phyloP scores from a whole-genome alignment of 441 rosid genomes.

The Pelargonium australe region DNA sequence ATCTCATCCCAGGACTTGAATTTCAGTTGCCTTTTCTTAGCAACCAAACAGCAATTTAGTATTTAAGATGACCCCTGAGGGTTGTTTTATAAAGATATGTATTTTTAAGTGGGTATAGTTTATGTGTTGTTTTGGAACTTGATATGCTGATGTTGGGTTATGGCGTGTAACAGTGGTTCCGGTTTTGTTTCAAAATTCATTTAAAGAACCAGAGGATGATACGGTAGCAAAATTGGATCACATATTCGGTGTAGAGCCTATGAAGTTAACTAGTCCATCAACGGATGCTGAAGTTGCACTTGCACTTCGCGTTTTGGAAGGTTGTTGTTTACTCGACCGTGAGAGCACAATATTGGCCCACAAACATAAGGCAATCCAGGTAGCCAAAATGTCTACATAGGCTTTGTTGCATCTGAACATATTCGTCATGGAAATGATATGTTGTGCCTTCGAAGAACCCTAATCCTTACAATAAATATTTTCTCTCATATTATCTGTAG shows the following conservation, averaged over 20 bases:
- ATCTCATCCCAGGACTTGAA: too few species aligned
- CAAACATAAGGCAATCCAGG: slow-evolving; percentile 70
- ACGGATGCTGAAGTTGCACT: slow-evolving; percentile 70
- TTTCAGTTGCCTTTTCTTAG: neutral
- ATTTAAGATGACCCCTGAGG: neutral
- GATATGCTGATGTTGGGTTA: neutral
- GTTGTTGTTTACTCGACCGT: slow-evolving; percentile 80
- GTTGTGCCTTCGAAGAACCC: neutral
- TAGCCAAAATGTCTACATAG: slow-evolving; percentile 13
- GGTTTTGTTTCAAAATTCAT: slow-evolving; percentile 57
- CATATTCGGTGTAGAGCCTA: slow-evolving; percentile 67
- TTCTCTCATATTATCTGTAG: neutral
- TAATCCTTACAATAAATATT: neutral
- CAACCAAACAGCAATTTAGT: neutral
- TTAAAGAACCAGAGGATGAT: slow-evolving; percentile 60
- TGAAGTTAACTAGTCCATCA: slow-evolving; percentile 74
- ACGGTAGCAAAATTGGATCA: slow-evolving; percentile 63
- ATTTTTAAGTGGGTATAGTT: neutral
- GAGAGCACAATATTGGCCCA: slow-evolving; percentile 75
- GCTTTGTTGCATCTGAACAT: neutral
- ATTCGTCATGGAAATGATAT: neutral
- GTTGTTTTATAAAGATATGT: neutral
- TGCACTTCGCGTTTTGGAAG: slow-evolving; percentile 86
- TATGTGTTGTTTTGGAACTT: neutral
- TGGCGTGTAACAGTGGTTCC: slow-evolving; percentile 56